Percentiles rank a stretch among this genome's conserved stretches.
These are phyloP conservation scores for Alternaria rosae DNA, from an alignment of 2,329 filamentous ascomycete species.

Conservation along the genomic window DNA sequence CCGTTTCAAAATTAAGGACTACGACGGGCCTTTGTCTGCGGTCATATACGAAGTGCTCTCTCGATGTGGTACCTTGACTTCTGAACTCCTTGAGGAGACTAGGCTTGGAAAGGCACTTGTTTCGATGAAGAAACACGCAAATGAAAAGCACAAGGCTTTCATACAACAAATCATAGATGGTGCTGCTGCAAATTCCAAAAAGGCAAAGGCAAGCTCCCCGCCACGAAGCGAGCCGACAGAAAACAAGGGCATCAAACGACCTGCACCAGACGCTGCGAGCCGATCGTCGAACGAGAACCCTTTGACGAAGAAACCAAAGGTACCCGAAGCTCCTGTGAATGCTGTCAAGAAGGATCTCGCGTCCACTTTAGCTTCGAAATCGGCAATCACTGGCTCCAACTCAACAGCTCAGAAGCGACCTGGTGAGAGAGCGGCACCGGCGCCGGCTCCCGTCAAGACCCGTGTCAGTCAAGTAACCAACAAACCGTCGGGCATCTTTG, in stretches of 20 bases:
- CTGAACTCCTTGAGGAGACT: slow-evolving; percentile 66
- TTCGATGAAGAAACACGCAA: slow-evolving; percentile 69
- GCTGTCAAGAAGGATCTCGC: slow-evolving; percentile 28
- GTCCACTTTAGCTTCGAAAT: slow-evolving; percentile 14
- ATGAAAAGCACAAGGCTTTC: slow-evolving; percentile 68
- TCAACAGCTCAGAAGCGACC: slow-evolving; percentile 35
- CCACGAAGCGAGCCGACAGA: slow-evolving; percentile 33
- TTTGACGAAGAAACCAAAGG: slow-evolving; percentile 40
- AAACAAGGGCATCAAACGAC: slow-evolving; percentile 42
- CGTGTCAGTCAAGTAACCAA: slow-evolving; percentile 50
- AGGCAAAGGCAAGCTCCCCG: slow-evolving; percentile 42
- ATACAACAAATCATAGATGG: slow-evolving; percentile 64
- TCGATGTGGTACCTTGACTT: slow-evolving; percentile 67
- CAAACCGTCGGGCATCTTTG: slow-evolving; percentile 56
- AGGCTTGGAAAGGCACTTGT: slow-evolving; percentile 72
- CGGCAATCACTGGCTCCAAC: slow-evolving; percentile 14
- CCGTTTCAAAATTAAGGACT: slow-evolving; percentile 55
- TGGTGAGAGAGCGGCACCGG: slow-evolving; percentile 35
- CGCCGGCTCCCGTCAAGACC: slow-evolving; percentile 38
- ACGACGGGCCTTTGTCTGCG: slow-evolving; percentile 52
- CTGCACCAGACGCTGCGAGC: slow-evolving; percentile 27
- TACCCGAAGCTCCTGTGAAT: slow-evolving; percentile 25
- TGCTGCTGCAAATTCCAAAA: slow-evolving; percentile 53
- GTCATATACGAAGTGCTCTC: slow-evolving; percentile 64
- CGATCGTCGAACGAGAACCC: slow-evolving; percentile 30